Evolutionary conservation across 805 yeast species (phyloP).

Genomic region (Pichia ethanolica): DNA sequence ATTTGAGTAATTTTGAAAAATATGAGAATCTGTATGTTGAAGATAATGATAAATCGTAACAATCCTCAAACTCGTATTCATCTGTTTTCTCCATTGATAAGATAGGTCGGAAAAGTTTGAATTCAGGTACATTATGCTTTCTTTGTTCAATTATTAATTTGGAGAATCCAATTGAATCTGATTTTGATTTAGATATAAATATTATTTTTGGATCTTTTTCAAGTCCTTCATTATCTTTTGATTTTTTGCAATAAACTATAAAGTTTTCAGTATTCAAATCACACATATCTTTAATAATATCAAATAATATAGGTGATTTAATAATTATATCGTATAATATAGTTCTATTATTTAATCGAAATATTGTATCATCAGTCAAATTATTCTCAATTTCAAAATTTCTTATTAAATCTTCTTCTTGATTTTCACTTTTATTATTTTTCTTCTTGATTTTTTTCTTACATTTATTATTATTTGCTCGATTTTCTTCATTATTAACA

Average conservation of each 20-base stretch:
- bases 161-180: constrained; percentile 62
- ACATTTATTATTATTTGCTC: not conserved
- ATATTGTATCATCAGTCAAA: constrained; percentile 24
- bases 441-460: not conserved
- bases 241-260: constrained; percentile 36
- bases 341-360: constrained; percentile 32
- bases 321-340: constrained; percentile 45
- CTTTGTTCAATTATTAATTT: constrained; percentile 61
- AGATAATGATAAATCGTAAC: constrained; percentile 26
- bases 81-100: not conserved
- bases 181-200: constrained; percentile 49
- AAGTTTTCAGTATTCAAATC: constrained; percentile 47
- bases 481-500: constrained; percentile 10
- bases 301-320: constrained; percentile 44
- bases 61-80: constrained; percentile 7
- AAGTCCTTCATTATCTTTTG: not conserved
- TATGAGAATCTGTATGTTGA: constrained; percentile 44
- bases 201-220: constrained; percentile 32
- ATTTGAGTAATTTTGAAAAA: constrained; percentile 41
- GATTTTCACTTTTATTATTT: constrained; percentile 15
- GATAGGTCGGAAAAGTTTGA: constrained; percentile 32
- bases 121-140: constrained; percentile 52
- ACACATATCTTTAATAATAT: constrained; percentile 48
- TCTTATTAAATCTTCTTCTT: constrained; percentile 16
- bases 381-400: constrained; percentile 11